Evolutionary conservation across 176 grass and related monocot genomes (phyloP).

Genomic region (Phyllostachys edulis): DNA sequence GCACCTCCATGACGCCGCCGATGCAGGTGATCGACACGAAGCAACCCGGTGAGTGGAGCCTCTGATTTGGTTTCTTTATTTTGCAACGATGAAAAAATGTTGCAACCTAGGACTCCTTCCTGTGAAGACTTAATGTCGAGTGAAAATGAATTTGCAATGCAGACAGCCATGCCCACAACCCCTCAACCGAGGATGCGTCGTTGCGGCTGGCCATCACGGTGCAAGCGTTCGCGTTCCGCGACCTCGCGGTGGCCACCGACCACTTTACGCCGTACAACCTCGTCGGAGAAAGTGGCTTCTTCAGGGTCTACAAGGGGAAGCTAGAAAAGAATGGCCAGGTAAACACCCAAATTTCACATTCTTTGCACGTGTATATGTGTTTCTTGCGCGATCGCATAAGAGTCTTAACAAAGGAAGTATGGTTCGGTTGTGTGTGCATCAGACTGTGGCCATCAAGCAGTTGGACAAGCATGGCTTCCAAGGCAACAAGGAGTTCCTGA

Average conservation of each 20-base stretch:
- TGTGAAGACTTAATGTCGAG: neutral
- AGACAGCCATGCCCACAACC: conserved; percentile 16
- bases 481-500: conserved; percentile 78
- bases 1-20: neutral
- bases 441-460: conserved; percentile 90
- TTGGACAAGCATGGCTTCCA: conserved; percentile 92
- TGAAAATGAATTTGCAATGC: neutral
- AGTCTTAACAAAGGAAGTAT: neutral
- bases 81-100: neutral
- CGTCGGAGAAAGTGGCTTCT: conserved; percentile 68
- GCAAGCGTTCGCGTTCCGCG: conserved; percentile 64
- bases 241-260: conserved; percentile 72
- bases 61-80: neutral
- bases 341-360: neutral
- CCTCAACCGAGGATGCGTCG: conserved; percentile 1
- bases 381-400: neutral
- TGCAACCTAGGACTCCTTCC: neutral
- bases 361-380: neutral
- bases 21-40: neutral
- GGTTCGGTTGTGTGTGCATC: neutral
- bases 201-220: conserved; percentile 34
- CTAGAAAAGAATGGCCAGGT: conserved; percentile 67
- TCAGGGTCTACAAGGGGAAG: conserved; percentile 68
- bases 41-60: conserved; percentile 9
- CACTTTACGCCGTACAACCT: conserved; percentile 73